Evolutionary conservation across 106 monocot genomes (phyloP).

Genomic region (Dioscorea zingiberensis): DNA sequence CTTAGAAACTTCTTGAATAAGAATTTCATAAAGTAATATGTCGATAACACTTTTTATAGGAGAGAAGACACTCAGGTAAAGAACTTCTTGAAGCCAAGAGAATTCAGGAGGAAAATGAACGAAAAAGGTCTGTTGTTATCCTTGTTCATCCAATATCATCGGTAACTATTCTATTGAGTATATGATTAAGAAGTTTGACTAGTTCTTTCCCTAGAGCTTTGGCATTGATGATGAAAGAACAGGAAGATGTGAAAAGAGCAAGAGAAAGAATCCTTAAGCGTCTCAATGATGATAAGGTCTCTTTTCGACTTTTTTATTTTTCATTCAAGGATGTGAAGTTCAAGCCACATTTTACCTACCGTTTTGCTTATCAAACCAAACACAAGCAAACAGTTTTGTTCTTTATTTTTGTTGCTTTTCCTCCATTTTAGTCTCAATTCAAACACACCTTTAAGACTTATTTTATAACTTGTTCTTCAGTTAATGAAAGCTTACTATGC

Average conservation of each 20-base stretch:
- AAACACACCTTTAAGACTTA: no score
- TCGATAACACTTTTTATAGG: constrained; percentile 29
- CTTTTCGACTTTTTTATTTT: not conserved
- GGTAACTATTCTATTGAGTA: not conserved
- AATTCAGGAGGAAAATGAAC: constrained; percentile 95
- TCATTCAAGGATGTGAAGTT: no score
- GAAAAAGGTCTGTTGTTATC: constrained; percentile 55
- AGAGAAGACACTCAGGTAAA: constrained; percentile 90
- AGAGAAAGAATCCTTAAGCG: constrained; percentile 91
- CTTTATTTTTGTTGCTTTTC: no score
- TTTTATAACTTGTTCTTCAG: no score
- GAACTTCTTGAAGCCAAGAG: constrained; percentile 90
- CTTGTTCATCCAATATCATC: not conserved
- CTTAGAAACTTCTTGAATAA: not conserved
- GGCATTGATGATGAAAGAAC: constrained; percentile 74
- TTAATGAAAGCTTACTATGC: not conserved
- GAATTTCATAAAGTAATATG: no score
- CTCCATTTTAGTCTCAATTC: no score
- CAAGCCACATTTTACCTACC: no score
- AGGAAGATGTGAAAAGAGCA: constrained; percentile 97
- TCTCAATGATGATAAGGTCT: constrained; percentile 96
- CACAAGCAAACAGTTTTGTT: no score
- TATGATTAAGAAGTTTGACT: not conserved
- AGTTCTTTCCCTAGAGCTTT: constrained; percentile 35
- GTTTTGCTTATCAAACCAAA: no score